Conservation (phyloP, 1,139 yeast genomes). For the Taphrina deformans region DNA sequence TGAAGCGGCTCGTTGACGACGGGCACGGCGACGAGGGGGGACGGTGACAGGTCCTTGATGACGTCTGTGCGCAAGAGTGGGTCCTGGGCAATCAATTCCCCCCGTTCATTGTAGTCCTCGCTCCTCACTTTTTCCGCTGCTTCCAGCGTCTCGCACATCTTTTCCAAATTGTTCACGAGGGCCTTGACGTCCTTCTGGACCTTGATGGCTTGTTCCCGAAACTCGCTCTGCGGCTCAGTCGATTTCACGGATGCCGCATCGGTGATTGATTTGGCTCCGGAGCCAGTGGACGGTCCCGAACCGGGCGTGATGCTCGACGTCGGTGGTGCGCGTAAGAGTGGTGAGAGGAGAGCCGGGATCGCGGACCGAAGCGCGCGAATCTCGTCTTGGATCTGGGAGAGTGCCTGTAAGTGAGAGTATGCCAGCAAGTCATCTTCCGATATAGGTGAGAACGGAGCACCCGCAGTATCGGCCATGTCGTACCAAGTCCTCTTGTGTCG, state of each 20-base stretch:
- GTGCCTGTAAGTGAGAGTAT: constrained; percentile 24
- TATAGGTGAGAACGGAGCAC: background rate
- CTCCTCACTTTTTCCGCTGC: constrained; percentile 19
- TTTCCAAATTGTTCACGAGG: constrained; percentile 21
- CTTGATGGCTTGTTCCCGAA: constrained; percentile 14
- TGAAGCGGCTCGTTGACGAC: background rate
- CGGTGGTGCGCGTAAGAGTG: constrained; percentile 7
- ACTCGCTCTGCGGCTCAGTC: constrained; percentile 14
- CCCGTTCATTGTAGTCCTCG: constrained; percentile 14
- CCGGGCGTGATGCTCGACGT: background rate
- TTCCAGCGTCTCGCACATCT: constrained; percentile 26
- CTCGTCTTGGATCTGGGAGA: constrained; percentile 12
- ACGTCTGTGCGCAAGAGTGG: constrained; percentile 1
- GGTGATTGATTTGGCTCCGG: background rate
- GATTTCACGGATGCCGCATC: background rate
- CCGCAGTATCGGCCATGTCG: background rate
- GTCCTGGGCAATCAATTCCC: constrained; percentile 8
- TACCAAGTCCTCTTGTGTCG: too few relatives aligned
- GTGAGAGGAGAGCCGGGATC: constrained; percentile 27
- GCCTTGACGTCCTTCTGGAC: constrained; percentile 18
- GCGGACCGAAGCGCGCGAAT: constrained; percentile 19
- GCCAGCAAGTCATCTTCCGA: constrained; percentile 14
- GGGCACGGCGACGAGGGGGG: background rate
- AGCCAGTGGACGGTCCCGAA: background rate
- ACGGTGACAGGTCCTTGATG: background rate